Base-by-base conservation (phyloP, 805 yeast genomes). In the Yarrowia osloensis region DNA sequence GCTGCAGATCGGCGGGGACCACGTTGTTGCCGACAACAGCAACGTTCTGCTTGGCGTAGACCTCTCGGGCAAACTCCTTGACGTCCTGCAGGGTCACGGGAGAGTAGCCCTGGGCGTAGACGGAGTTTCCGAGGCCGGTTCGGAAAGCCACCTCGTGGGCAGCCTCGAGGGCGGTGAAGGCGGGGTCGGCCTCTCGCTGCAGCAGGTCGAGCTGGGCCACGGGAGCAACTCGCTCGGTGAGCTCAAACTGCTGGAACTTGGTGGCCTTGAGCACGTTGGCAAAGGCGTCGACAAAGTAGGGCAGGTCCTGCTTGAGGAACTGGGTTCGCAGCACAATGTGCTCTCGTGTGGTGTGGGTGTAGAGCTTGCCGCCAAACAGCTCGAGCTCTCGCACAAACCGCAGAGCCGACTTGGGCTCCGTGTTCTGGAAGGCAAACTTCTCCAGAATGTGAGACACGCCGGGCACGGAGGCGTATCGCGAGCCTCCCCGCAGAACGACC, bases 331-430 rank as follows among this genome's bases (percentile, higher is more conserved):
- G 85, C 70, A 90, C 85, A 71, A 95, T 85, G 74, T 88, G 82
- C 77, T 95, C 98, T 82, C 97, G 89, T 78, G 90, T 86, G 73
- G 91, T 88, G 67, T 76, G 74, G 52, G 96, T 82, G 61, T 84
- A 76, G 78, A 91, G 85, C 69, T 79, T 80, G 77, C 97, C 98
- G 72, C 99, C 98, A 71, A 94, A 83, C 71, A 95, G 85, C 82
- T 94, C 99, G 63, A 93, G 81, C 81, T 95, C 99, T 81, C 99
- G 90, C 76, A 92, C 89, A 75, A 93, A 83, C 82, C 98, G 90
- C 77, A 95, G 84, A 26, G 95, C 97, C 21, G 97, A 89, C 79
- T 91, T 91, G 73, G 86, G 78, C 70, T 83, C 82, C 67, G 97
- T 91, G 84, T 89, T 88, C 77, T 76, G 74, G 83, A 89, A 95